Conservation (phyloP, 2,329 filamentous ascomycete species). For the Colletotrichum echinochloae region DNA sequence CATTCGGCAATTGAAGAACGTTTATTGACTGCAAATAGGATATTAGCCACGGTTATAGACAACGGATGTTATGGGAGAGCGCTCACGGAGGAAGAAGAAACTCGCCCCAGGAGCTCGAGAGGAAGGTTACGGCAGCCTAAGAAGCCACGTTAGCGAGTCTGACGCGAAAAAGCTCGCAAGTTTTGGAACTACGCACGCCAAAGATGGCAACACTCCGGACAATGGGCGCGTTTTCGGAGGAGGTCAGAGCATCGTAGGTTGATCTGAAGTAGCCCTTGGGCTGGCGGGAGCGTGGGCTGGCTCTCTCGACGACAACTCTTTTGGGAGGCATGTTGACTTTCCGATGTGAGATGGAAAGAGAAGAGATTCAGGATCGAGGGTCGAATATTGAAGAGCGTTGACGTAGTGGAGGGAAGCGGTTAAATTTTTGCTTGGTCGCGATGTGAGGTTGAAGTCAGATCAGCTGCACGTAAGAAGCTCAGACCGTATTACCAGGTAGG, state of each 20-base stretch:
- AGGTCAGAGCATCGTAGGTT: conserved; percentile 72
- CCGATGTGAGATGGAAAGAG: conserved; percentile 19
- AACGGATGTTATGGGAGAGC: background rate
- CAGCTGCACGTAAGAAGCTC: conserved; percentile 4
- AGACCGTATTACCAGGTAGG: background rate
- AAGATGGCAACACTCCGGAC: conserved; percentile 77
- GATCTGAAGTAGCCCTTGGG: conserved; percentile 67
- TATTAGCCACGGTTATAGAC: background rate
- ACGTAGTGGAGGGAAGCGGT: background rate
- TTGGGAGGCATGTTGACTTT: conserved; percentile 72
- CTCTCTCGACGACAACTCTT: conserved; percentile 65
- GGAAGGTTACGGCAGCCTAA: conserved; percentile 73
- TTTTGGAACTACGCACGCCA: conserved; percentile 65
- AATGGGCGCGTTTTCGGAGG: conserved; percentile 75
- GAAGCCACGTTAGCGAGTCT: conserved; percentile 28
- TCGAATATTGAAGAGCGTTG: background rate
- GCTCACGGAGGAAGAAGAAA: conserved; percentile 74
- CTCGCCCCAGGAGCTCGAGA: conserved; percentile 76
- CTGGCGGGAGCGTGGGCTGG: conserved; percentile 55
- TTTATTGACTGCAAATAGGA: conserved; percentile 34
- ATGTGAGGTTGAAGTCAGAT: conserved; percentile 6
- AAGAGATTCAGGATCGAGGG: conserved; percentile 8
- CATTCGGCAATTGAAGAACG: conserved; percentile 15
- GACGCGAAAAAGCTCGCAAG: background rate
- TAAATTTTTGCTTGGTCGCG: conserved; percentile 16